These are phyloP conservation scores for Triticum turgidum DNA, from an alignment of 176 grass and related monocot species.

Conservation along the genomic window DNA sequence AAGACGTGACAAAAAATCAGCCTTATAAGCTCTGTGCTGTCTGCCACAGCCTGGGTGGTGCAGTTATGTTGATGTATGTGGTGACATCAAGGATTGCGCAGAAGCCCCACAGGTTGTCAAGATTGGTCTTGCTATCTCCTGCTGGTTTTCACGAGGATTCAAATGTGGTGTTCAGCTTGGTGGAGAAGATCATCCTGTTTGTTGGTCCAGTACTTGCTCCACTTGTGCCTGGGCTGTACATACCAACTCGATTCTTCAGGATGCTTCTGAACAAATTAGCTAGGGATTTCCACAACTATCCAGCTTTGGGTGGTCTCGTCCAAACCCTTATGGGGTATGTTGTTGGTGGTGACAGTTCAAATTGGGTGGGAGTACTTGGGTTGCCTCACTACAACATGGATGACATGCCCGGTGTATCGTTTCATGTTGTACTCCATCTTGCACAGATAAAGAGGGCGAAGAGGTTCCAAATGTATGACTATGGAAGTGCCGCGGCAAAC, in stretches of 20 bases:
- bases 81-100: slow-evolving; percentile 67
- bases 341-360: slow-evolving; percentile 92
- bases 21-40: slow-evolving; percentile 81
- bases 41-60: slow-evolving; percentile 93
- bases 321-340: slow-evolving; percentile 95
- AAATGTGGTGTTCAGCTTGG: slow-evolving; percentile 63
- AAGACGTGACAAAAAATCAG: slow-evolving; percentile 39
- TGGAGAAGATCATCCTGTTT: slow-evolving; percentile 69
- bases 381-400: slow-evolving; percentile 98
- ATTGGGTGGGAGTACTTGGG: slow-evolving; percentile 90
- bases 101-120: slow-evolving; percentile 72
- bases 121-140: slow-evolving; percentile 84
- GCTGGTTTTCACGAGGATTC: slow-evolving; percentile 96
- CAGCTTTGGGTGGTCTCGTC: slow-evolving; percentile 87
- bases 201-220: slow-evolving; percentile 82
- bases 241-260: slow-evolving; percentile 92
- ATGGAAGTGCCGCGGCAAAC: slow-evolving; percentile 68
- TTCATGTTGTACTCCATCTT: slow-evolving; percentile 86
- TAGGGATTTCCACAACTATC: slow-evolving; percentile 95
- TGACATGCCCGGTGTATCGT: slow-evolving; percentile 96
- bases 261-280: slow-evolving; percentile 99
- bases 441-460: slow-evolving; percentile 80
- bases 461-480: slow-evolving; percentile 94
- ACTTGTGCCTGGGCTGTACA: slow-evolving; percentile 85
- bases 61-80: slow-evolving; percentile 92